phyloP scores from a whole-genome alignment of 176 grass and related monocot genomes.

The Hordeum marinum region DNA sequence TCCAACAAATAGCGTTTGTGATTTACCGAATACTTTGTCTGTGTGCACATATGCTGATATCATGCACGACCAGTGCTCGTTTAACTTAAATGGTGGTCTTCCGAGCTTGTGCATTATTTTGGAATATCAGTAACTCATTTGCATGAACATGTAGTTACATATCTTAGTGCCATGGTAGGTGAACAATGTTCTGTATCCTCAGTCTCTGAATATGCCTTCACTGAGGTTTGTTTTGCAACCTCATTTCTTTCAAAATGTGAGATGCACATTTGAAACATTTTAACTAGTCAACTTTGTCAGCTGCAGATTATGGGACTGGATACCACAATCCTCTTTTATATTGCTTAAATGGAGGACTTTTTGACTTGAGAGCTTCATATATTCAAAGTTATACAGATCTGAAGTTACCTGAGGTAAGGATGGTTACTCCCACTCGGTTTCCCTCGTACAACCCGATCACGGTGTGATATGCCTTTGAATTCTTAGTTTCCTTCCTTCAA shows the following conservation, averaged over 20 bases:
- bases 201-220: not conserved
- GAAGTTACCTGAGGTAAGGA: constrained; percentile 7
- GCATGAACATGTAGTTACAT: not conserved
- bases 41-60: constrained; percentile 4
- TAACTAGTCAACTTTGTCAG: constrained; percentile 28
- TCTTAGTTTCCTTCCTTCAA: not conserved
- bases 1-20: not conserved
- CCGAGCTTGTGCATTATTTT: constrained; percentile 4
- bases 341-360: not conserved
- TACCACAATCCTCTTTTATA: not conserved
- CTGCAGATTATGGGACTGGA: constrained; percentile 6
- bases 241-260: not conserved
- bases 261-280: constrained; percentile 8
- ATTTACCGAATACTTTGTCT: not conserved
- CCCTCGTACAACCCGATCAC: not conserved
- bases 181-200: not conserved
- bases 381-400: constrained; percentile 23
- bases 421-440: constrained; percentile 12
- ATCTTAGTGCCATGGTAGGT: not conserved
- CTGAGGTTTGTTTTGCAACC: constrained; percentile 19
- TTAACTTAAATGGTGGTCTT: not conserved
- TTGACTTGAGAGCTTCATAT: not conserved
- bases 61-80: not conserved
- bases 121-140: constrained; percentile 10
- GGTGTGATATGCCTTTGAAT: not conserved